Base-by-base conservation (phyloP, 2,329 filamentous ascomycete species). In the Sporothrix curviconia region DNA sequence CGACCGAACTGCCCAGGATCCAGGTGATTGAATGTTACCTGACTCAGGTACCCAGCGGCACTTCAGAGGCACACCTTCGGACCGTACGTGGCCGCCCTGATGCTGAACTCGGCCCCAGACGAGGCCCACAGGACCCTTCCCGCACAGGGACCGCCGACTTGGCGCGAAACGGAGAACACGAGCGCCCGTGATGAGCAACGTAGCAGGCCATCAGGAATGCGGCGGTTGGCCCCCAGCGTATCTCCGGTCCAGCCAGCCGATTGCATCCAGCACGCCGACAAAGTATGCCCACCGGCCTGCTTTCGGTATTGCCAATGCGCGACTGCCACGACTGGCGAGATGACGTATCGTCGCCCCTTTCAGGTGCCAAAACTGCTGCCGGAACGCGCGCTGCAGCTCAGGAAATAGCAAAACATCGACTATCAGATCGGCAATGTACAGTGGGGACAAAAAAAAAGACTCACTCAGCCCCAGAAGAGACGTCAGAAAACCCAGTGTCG, bases 21-120 rank as follows among this genome's bases (percentile, higher is more conserved):
- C 83, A 85, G 63, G 80, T 83, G 37, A 85, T 69, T 84, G 84
- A 58, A 83, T 78, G 58, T 78, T 77, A 78, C 1, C 81, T 84
- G n/a, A 84, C 68, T 44, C 80, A 74, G 19, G 78, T 79, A 24
- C 83, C 75, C 36, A 85, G 74, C 1, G 77, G 76, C 19, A 81
- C n/a, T n/a, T n/a, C n/a, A 71, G 1, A 82, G 82, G 34, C 79
- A 81, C 9, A 85, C 78, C 66, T 85, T 82, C 0, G 78, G 78
- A 9, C 80, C 80, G 63, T 84, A 85, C 0, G 82, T 77, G 0
- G 82, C 76, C 0, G 77, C 77, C 57, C 78, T 78, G 22, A 82
- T 78, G 4, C 80, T 79, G 64, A 82, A 85, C 53, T 78, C n/a
- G 80, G 1, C 81, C 82, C 19, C 83, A 73, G 0, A 84, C 78